Evolutionary conservation across 192 early-diverging fungal species (phyloP).

Genomic region (Backusella morwellensis): DNA sequence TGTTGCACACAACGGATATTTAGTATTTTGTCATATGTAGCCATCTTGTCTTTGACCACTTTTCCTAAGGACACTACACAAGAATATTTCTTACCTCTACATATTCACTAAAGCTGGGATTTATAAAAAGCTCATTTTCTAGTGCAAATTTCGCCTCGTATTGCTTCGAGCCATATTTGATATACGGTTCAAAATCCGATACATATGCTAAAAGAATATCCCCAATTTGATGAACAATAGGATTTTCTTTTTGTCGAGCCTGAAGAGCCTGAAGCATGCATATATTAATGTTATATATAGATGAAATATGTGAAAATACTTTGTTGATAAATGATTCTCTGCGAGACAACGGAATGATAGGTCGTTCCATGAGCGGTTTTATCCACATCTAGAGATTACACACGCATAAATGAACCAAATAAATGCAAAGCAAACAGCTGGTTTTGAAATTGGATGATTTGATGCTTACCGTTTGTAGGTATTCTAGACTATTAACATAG

Average conservation of each 20-base stretch:
- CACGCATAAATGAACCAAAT: neutral
- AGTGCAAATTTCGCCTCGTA: slow-evolving; percentile 79
- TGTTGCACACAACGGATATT: neutral
- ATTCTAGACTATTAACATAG: slow-evolving; percentile 74
- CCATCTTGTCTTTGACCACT: slow-evolving; percentile 8
- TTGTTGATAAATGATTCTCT: slow-evolving; percentile 71
- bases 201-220: slow-evolving; percentile 66
- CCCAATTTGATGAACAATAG: slow-evolving; percentile 69
- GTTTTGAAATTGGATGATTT: neutral
- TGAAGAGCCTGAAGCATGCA: slow-evolving; percentile 49
- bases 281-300: slow-evolving; percentile 58
- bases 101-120: slow-evolving; percentile 69
- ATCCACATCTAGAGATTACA: slow-evolving; percentile 55
- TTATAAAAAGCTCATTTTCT: slow-evolving; percentile 73
- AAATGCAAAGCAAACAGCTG: neutral
- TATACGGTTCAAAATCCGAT: slow-evolving; percentile 67
- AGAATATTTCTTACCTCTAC: slow-evolving; percentile 50
- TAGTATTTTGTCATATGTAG: neutral
- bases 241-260: slow-evolving; percentile 53
- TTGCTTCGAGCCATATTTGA: slow-evolving; percentile 85
- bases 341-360: slow-evolving; percentile 64
- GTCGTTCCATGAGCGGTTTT: slow-evolving; percentile 56
- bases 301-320: slow-evolving; percentile 74
- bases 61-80: slow-evolving; percentile 28
- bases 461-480: slow-evolving; percentile 56